phyloP scores from a whole-genome alignment of 2,329 filamentous ascomycete genomes.

The Cytospora leucostoma region DNA sequence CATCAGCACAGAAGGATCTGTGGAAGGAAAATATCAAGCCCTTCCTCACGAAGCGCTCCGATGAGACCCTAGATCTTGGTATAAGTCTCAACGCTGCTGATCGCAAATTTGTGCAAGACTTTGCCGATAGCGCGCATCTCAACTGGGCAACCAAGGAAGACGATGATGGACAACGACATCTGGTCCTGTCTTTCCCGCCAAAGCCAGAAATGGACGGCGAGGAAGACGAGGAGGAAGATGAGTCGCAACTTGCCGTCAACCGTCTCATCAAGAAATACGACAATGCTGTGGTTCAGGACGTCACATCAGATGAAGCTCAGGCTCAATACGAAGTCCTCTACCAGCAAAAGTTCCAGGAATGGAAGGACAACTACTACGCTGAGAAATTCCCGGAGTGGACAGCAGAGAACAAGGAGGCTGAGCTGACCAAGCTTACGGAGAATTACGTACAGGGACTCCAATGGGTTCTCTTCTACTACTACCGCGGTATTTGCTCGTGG shows the following conservation, averaged over 20 bases:
- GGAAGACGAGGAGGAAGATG: constrained; percentile 74
- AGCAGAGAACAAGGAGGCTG: constrained; percentile 70
- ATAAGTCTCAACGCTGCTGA: constrained; percentile 75
- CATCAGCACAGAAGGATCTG: constrained; percentile 76
- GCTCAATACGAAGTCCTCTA: constrained; percentile 81
- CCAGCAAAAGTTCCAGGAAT: constrained; percentile 82
- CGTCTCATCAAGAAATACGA: constrained; percentile 90
- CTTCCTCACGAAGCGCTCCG: constrained; percentile 71
- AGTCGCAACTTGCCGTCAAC: constrained; percentile 77
- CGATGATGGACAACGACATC: constrained; percentile 55
- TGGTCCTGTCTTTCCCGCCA: constrained; percentile 53
- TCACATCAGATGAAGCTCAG: constrained; percentile 77
- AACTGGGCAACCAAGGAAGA: constrained; percentile 61
- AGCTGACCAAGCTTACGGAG: constrained; percentile 80
- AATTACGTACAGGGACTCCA: constrained; percentile 98
- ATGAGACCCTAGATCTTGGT: constrained; percentile 71
- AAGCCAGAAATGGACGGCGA: constrained; percentile 49
- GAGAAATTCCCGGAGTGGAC: constrained; percentile 88
- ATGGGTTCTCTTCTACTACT: constrained; percentile 99
- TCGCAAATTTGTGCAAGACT: constrained; percentile 88
- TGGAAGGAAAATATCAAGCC: constrained; percentile 80
- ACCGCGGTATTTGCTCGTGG: constrained; percentile 95
- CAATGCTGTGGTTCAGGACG: constrained; percentile 80
- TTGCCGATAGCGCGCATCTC: constrained; percentile 65
- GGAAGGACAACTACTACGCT: constrained; percentile 94